phyloP scores from a whole-genome alignment of 768 basidiomycete genomes.

The Gymnopilus dilepis region DNA sequence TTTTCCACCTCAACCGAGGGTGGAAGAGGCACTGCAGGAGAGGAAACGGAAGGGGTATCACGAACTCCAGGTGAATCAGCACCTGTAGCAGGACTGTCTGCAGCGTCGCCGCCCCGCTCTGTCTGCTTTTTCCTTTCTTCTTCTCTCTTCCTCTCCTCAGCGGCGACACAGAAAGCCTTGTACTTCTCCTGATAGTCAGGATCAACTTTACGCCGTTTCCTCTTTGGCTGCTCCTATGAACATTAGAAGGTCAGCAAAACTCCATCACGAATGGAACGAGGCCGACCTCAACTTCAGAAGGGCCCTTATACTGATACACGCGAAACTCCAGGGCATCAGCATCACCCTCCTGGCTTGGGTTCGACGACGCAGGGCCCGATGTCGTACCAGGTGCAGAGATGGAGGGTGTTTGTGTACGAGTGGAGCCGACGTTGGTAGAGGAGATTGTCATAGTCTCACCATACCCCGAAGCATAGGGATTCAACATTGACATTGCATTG shows the following conservation, averaged over 20 bases:
- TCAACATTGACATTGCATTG: not conserved
- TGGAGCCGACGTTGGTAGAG: too few relatives aligned
- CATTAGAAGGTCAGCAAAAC: not conserved
- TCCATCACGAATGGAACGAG: not conserved
- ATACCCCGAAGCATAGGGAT: not conserved
- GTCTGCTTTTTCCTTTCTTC: not conserved
- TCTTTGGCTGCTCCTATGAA: constrained; percentile 5
- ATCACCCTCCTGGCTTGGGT: too few relatives aligned
- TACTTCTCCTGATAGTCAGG: constrained; percentile 26
- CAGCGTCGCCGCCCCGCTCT: not conserved
- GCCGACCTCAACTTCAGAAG: not conserved
- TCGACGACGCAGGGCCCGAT: too few relatives aligned
- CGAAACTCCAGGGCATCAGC: not conserved
- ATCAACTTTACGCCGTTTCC: constrained; percentile 26
- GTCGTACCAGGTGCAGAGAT: not conserved
- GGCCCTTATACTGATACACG: not conserved
- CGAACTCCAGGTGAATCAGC: not conserved
- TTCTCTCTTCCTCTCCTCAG: constrained; percentile 1
- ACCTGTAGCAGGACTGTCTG: too few relatives aligned
- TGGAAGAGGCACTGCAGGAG: not conserved
- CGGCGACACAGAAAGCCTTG: constrained; percentile 3
- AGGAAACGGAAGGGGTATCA: not conserved
- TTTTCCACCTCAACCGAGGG: not conserved
- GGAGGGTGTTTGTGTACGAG: not conserved
- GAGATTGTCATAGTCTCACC: not conserved